Evolutionary conservation across 108 stramenopile genomes (phyloP).

Genomic region (Nitzschia putrida): DNA sequence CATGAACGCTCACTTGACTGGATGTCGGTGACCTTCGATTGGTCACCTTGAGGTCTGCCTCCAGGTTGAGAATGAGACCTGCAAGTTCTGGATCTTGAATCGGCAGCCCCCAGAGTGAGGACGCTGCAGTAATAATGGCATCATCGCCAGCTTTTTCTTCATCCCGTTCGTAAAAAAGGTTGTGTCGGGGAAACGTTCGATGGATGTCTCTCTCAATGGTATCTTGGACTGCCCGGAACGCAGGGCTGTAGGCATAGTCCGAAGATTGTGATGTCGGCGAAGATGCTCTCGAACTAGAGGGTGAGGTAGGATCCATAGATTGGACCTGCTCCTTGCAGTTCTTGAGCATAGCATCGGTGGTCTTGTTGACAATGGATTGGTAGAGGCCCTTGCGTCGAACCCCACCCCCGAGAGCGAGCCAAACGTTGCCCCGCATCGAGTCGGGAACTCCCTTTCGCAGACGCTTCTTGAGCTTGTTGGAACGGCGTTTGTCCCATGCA

Average conservation of each 20-base stretch:
- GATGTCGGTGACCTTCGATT: not conserved
- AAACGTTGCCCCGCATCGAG: slow-evolving; percentile 42
- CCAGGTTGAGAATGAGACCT: slow-evolving; percentile 31
- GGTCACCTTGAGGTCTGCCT: slow-evolving; percentile 22
- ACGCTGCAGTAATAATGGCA: not conserved
- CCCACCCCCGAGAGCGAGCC: slow-evolving; percentile 39
- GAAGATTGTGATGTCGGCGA: not conserved
- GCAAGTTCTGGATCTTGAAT: slow-evolving; percentile 35
- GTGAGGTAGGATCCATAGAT: not conserved
- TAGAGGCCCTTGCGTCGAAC: slow-evolving; percentile 41
- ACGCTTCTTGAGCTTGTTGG: slow-evolving; percentile 23
- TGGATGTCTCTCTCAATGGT: slow-evolving; percentile 89
- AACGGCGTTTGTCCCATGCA: slow-evolving; percentile 39
- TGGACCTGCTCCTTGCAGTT: slow-evolving; percentile 20
- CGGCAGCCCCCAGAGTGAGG: not conserved
- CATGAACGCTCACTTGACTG: not conserved
- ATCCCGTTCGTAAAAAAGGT: slow-evolving; percentile 59
- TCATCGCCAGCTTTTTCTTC: slow-evolving; percentile 9
- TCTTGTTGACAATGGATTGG: slow-evolving; percentile 41
- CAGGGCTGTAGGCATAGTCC: slow-evolving; percentile 24
- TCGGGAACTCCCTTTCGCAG: slow-evolving; percentile 70
- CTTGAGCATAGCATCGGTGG: slow-evolving; percentile 31
- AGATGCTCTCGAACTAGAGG: not conserved
- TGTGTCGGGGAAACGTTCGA: slow-evolving; percentile 89
- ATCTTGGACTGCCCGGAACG: slow-evolving; percentile 54